Evolutionary conservation across 257 asterid species (phyloP).

Genomic region (Solanum corneliomulleri): DNA sequence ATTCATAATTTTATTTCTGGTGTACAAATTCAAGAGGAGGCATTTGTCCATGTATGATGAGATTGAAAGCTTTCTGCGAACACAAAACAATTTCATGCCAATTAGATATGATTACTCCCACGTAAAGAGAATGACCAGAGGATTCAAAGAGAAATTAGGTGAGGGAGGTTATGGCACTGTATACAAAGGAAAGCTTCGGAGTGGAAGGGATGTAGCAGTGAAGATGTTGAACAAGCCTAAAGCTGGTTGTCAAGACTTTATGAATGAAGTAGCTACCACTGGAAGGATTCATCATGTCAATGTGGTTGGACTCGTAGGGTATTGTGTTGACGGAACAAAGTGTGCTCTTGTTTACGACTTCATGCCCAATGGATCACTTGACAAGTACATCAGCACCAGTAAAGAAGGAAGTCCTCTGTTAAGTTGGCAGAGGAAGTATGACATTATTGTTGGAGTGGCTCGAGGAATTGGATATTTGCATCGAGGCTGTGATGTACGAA

Average conservation of each 20-base stretch:
- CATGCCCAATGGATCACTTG: constrained; percentile 42
- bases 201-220: constrained; percentile 34
- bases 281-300: constrained; percentile 45
- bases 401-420: constrained; percentile 1
- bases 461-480: not conserved
- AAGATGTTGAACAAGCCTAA: constrained; percentile 30
- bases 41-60: not conserved
- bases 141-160: too few relatives aligned
- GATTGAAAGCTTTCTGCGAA: not conserved
- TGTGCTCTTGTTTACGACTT: constrained; percentile 34
- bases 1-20: not conserved
- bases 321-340: constrained; percentile 29
- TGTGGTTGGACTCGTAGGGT: constrained; percentile 35
- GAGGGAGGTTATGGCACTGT: too few relatives aligned
- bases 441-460: constrained; percentile 26
- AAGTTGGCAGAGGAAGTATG: constrained; percentile 12
- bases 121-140: not conserved
- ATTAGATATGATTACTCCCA: not conserved
- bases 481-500: not conserved
- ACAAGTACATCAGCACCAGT: constrained; percentile 19
- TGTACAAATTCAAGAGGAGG: not conserved
- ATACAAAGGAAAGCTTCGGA: constrained; percentile 22
- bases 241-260: constrained; percentile 33
- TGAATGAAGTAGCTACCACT: constrained; percentile 40
- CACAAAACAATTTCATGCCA: not conserved